These are phyloP conservation scores for Allium sativum DNA, from an alignment of 106 monocot genomes.

Conservation along the genomic window DNA sequence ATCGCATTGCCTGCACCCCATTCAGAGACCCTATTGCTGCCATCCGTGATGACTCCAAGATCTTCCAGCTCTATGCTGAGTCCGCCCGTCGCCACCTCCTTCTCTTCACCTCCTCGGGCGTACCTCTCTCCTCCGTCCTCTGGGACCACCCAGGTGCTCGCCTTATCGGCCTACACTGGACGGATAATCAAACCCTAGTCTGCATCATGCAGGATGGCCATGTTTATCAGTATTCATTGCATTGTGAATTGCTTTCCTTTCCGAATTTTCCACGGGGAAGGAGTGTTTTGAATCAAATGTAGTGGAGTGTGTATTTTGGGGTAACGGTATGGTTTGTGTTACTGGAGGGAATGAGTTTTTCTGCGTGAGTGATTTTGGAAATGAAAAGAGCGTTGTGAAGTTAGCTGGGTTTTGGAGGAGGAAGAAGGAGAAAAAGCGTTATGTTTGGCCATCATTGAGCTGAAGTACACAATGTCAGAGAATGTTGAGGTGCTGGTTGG, in stretches of 20 bases:
- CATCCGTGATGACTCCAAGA: conserved; percentile 95
- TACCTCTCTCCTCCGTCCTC: conserved; percentile 45
- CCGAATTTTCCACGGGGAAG: conserved; percentile 43
- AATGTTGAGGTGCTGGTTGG: conserved; percentile 87
- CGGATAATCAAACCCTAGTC: conserved; percentile 44
- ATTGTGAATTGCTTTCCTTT: conserved; percentile 27
- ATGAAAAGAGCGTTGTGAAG: conserved; percentile 45
- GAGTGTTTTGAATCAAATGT: conserved; percentile 66
- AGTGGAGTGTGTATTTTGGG: conserved; percentile 75
- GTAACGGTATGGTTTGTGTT: conserved; percentile 53
- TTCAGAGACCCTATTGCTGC: conserved; percentile 91
- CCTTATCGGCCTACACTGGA: conserved; percentile 75
- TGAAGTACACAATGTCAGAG: conserved; percentile 84
- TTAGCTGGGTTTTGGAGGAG: conserved; percentile 55
- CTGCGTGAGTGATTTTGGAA: conserved; percentile 60
- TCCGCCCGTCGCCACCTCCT: conserved; percentile 83
- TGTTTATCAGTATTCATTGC: conserved; percentile 54
- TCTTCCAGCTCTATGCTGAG: conserved; percentile 82
- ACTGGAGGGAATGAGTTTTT: conserved; percentile 57
- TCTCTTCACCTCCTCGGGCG: conserved; percentile 69
- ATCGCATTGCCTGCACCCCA: conserved; percentile 81
- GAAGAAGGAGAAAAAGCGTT: conserved; percentile 53
- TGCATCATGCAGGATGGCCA: conserved; percentile 73
- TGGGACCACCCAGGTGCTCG: conserved; percentile 84
- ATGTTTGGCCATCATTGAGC: conserved; percentile 82